Evolutionary conservation across 2,329 filamentous ascomycete genomes (phyloP), one percentile per base, ranked within the genome.

Genomic region (Exophiala phaeomuriformis): DNA sequence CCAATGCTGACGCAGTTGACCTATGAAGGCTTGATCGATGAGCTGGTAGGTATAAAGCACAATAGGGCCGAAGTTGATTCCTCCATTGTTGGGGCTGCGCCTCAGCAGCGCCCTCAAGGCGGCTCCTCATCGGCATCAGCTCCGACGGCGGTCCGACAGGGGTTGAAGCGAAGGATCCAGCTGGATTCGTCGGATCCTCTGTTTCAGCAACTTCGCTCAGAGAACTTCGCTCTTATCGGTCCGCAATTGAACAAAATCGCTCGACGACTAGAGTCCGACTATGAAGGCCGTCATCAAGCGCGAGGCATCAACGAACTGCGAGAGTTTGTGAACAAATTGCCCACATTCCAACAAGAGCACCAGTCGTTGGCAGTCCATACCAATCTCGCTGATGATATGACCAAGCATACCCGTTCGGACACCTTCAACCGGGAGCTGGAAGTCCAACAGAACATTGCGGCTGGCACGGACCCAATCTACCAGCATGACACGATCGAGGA

Each of bases 211-310:
- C 76, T 98, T 3, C 84, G 91, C 52, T 88, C 97, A 67, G 84
- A 88, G 39, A 98, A 98, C 67, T 98, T 97, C 68, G 91, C 90
- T 35, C 90, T 95, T 51, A 90, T 98, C 37, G 93, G 93, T 9
- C 84, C 83, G 49, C 74, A 94, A 5, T 77, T 98, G 57, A 95
- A 96, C 69, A 91, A 90, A 67, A 87, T 94, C 8, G 94, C 93
- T 3, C 83, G 90, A 31, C 84, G 91, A 8, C 75, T 98, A 28
- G 87, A 86, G 65, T 88, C 75, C 62, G 90, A 96, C 65, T 95
- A 95, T 67, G 90, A 97, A 66, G 86, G 80, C 60, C 86, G 91
- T 57, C 88, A 95, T 68, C 82, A 82, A 46, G 86, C 88, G 3
- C 94, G 93, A 68, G 90, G 88, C 1, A 90, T 93, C 12, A 84